A percentile compares a stretch with the other conserved stretches of the same genome.
Conservation (phyloP, 352 stramenopile species). For the Globisporangium megalacanthum region DNA sequence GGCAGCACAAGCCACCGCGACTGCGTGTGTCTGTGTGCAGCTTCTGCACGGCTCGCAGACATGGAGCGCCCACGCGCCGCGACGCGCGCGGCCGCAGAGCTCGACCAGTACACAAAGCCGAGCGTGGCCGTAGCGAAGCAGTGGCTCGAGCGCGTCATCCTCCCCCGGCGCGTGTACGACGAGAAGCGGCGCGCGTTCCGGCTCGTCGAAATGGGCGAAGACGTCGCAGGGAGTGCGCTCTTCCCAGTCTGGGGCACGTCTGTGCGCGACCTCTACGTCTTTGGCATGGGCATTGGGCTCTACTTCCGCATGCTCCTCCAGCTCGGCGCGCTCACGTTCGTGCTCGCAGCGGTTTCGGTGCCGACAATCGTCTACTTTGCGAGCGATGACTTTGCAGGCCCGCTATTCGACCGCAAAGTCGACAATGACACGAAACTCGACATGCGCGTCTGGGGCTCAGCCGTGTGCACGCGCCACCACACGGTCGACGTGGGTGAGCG, state of each 20-base stretch:
- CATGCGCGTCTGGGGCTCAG: slow-evolving; percentile 45
- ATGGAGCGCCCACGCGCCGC: slow-evolving; percentile 11
- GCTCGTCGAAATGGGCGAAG: slow-evolving; percentile 67
- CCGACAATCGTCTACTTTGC: slow-evolving; percentile 65
- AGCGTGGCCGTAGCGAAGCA: slow-evolving; percentile 34
- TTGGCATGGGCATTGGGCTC: slow-evolving; percentile 70
- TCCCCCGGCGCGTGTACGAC: slow-evolving; percentile 42
- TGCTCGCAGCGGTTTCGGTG: slow-evolving; percentile 50
- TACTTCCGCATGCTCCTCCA: slow-evolving; percentile 77
- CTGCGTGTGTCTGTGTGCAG: no score
- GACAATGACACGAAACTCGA: slow-evolving; percentile 33
- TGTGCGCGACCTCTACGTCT: slow-evolving; percentile 53
- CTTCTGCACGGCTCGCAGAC: no score
- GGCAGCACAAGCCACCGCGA: no score
- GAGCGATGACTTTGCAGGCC: slow-evolving; percentile 54
- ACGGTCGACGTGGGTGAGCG: slow-evolving; percentile 2
- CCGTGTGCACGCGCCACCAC: slow-evolving; percentile 44
- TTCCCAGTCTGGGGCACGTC: slow-evolving; percentile 60
- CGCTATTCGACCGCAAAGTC: slow-evolving; percentile 19
- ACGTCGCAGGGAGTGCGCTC: slow-evolving; percentile 38
- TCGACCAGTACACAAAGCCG: slow-evolving; percentile 35
- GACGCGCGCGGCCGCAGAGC: slow-evolving; percentile 7
- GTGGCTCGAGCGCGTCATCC: slow-evolving; percentile 51
- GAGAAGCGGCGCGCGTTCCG: slow-evolving; percentile 36
- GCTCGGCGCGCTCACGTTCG: slow-evolving; percentile 40